Base-by-base conservation (phyloP, 352 stramenopile genomes). In the Phytopythium boreale region DNA sequence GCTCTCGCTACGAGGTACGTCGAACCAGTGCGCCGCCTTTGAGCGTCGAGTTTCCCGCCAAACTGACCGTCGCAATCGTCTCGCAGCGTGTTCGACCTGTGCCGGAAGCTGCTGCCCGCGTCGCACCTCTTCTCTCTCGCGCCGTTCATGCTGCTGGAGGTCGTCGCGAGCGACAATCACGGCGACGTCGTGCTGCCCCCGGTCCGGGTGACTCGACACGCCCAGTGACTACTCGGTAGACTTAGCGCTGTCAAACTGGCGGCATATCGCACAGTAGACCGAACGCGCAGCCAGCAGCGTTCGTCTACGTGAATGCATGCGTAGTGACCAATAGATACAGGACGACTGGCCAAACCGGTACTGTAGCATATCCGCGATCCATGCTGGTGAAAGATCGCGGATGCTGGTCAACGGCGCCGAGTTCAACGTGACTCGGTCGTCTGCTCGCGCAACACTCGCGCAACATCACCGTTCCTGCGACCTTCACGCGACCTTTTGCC, bases 161-260 rank as follows among this genome's bases (percentile, higher is more conserved):
- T 80, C 9, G 37, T 60, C 19, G 73, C 73, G 11, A 56, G 62
- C 9, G 71, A 84, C 39, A 37, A 51, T 7, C 44, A 58, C 14
- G 68, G 76, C 17, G 76, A 84, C 49, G 73, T 84, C 26, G 61
- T 69, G 1, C 62, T 84, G 14, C 59, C 76, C 20, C 74, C 76
- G 3, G 55, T 81, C 14, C 70, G 66, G 27, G 70, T 56, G 64
- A 69, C 12, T 50, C 20, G 19, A 12, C 4, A n/a, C 39, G 39
- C 39, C 4, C 39, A 8, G 39, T 46, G 39, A 46, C 39, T 7
- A 34, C 29, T 7, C 29, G 29, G 29, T 34, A n/a, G n/a, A n/a
- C n/a, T n/a, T n/a, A n/a, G n/a, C n/a, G n/a, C n/a, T n/a, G n/a
- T n/a, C n/a, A n/a, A n/a, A n/a, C n/a, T n/a, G n/a, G n/a, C n/a